Evolutionary conservation across 129 eudicot genomes (phyloP).

Genomic region (Erigeron canadensis): DNA sequence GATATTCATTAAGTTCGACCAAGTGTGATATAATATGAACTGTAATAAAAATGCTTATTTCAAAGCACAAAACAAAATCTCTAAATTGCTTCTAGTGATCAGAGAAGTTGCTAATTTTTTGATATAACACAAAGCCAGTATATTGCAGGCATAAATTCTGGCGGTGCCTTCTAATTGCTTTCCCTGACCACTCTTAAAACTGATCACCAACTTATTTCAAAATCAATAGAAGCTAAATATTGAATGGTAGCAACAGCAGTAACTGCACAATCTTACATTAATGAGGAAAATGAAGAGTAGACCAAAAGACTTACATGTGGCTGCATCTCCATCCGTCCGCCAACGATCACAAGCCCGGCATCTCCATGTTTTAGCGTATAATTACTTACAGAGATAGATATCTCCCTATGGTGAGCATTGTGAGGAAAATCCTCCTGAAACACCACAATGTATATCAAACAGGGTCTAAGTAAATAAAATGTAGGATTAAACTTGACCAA

Average conservation of each 20-base stretch:
- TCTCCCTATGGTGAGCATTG: conserved; percentile 92
- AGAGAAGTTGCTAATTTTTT: not conserved
- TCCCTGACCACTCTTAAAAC: not conserved
- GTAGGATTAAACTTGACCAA: conserved; percentile 10
- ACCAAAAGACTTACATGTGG: conserved; percentile 64
- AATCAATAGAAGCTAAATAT: not conserved
- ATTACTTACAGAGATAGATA: conserved; percentile 79
- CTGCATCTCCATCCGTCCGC: conserved; percentile 98
- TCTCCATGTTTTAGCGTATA: conserved; percentile 93
- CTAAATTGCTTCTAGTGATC: not conserved
- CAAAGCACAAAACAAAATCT: not conserved
- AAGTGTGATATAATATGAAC: not conserved
- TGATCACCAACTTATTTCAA: not conserved
- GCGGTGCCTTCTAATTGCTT: not conserved
- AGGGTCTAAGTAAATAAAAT: not conserved
- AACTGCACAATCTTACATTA: conserved; percentile 1
- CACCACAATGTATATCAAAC: conserved; percentile 11
- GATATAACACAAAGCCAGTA: not conserved
- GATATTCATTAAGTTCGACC: not conserved
- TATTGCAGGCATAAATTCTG: not conserved
- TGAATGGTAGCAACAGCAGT: not conserved
- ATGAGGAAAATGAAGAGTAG: not conserved
- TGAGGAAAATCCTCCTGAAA: conserved; percentile 87
- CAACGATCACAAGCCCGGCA: conserved; percentile 83
- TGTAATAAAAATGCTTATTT: not conserved